These are phyloP conservation scores for Hypoxylon sp. DNA, from an alignment of 2,329 filamentous ascomycete genomes.

Conservation along the genomic window DNA sequence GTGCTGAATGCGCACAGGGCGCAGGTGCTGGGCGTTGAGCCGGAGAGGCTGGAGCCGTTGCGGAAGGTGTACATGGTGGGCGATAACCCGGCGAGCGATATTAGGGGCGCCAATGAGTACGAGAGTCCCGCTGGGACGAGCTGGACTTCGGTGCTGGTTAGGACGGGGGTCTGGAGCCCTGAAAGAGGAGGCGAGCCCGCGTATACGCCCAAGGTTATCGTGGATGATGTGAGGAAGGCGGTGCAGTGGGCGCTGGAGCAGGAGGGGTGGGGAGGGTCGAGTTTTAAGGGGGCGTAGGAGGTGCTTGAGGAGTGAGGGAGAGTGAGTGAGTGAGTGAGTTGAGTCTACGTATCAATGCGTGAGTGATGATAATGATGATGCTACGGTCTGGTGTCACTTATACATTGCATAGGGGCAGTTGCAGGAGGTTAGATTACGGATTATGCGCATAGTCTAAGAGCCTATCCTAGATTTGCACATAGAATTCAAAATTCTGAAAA, in stretches of 20 bases:
- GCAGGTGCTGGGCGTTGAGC: conserved; percentile 58
- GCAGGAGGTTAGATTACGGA: background rate
- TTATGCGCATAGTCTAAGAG: background rate
- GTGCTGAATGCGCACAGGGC: conserved; percentile 75
- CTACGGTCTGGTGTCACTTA: background rate
- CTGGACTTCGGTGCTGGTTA: conserved; percentile 84
- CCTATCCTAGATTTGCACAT: background rate
- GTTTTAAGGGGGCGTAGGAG: background rate
- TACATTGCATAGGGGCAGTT: background rate
- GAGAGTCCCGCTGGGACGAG: conserved; percentile 75
- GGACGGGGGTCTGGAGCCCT: conserved; percentile 80
- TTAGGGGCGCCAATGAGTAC: conserved; percentile 86
- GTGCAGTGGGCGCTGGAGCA: conserved; percentile 81
- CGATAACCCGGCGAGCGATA: conserved; percentile 91
- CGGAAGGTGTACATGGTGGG: conserved; percentile 93
- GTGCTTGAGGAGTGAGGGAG: background rate
- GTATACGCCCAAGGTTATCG: conserved; percentile 74
- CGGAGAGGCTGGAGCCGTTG: conserved; percentile 61
- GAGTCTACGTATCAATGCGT: no score
- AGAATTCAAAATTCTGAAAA: background rate
- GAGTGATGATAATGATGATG: no score
- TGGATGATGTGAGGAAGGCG: conserved; percentile 81
- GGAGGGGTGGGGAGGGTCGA: conserved; percentile 58
- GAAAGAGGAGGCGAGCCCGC: conserved; percentile 65
- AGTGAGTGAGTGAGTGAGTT: background rate